Base-by-base conservation (phyloP, 2,329 filamentous ascomycete genomes). In the Emergomyces africanus region DNA sequence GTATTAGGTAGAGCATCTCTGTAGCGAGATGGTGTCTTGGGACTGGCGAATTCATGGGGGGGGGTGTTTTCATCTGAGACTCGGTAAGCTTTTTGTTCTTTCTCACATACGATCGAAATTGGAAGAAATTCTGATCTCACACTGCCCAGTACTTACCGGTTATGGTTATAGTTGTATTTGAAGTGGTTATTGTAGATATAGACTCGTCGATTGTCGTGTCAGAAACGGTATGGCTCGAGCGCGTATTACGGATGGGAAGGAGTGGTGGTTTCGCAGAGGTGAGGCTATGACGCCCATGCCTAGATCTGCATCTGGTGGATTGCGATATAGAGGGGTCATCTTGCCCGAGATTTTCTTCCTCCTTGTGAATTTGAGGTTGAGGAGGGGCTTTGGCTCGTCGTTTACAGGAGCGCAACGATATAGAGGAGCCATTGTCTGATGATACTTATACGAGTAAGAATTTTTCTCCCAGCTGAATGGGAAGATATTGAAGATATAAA, bases 1-100 rank as follows among this genome's bases (percentile, higher is more conserved):
- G 39, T 35, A 65, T 83, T 81, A 57, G 83, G 82, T 61, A 92
- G 80, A 54, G 82, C 89, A 83, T 96, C 87, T 72, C 88, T 83
- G 69, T 90, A 88, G 65, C 89, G 81, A 30, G 88, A 85, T 68
- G 74, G 59, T 71, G 88, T 56, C 85, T 77, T 15, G 83, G 82
- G 53, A 77, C 74, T 48, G 78, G 73, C 77, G 61, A 78, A 71
- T 60, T 71, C 50, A n/a, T 64, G 69, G 46, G 67, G 73, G 58
- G 68, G 71, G 35, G 68, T 59, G 57, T 75, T 76, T 63, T 78
- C 75, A 74, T 81, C 68, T 71, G 8, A 48, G 8, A 20, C 25
- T 48, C 20, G 12, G 23, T 55, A 33, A 44, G 53, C 23, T 20
- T n/a, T n/a, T n/a, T n/a, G n/a, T n/a, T 25, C 37, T 54, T 39